Conservation (phyloP, 345 rosid genomes). For the Excoecaria cochinchinensis region DNA sequence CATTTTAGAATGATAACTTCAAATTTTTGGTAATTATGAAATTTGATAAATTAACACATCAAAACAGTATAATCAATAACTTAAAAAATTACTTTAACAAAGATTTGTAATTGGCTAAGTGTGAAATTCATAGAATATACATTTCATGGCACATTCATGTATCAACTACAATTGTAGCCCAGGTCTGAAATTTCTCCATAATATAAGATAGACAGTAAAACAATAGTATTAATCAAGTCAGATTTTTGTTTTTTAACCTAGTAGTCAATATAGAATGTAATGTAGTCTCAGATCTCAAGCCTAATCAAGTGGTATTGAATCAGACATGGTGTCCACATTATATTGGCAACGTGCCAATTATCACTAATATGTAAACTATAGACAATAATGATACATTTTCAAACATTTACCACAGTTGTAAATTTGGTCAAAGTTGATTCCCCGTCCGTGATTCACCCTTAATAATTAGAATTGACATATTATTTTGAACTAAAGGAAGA, state of each 20-base stretch:
- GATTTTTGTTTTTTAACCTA: not conserved
- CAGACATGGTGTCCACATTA: not conserved
- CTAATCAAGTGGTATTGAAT: not conserved
- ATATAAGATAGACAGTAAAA: not conserved
- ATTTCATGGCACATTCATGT: not conserved
- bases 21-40: not conserved
- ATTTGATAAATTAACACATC: not conserved
- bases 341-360: not conserved
- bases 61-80: not conserved
- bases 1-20: not conserved
- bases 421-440: not conserved
- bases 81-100: not conserved
- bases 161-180: not conserved
- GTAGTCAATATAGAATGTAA: not conserved
- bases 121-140: not conserved
- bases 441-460: not conserved
- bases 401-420: not conserved
- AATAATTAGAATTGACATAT: not conserved
- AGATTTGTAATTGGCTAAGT: not conserved
- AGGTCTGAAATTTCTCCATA: not conserved
- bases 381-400: not conserved
- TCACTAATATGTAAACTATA: not conserved
- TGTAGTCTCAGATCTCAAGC: not conserved
- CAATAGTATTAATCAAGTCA: not conserved
- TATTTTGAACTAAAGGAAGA: not conserved